Base-by-base conservation (phyloP, 2,329 filamentous ascomycete genomes). In the Epichloe uncinata region DNA sequence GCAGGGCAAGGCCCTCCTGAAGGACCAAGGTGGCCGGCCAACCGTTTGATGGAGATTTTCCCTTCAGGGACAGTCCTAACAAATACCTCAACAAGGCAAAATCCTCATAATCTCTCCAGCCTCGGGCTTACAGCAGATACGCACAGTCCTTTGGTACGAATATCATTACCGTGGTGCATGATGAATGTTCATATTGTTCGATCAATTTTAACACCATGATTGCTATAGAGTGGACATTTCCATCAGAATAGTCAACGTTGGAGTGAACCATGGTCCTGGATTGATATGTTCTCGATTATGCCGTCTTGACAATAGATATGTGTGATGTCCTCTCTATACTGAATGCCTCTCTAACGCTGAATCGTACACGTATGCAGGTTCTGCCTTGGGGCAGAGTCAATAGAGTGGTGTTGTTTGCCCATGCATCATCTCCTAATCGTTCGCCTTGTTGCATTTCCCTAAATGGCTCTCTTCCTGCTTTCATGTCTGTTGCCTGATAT, bases 1-100 rank as follows among this genome's bases (percentile, higher is more conserved):
- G 51, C 61, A 86, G 44, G 82, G 82, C 0, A 76, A 76, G 64
- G 79, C 74, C 22, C 61, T 85, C 60, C 78, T 77, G 11, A n/a
- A 12, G 38, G 12, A 22, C 11, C 38, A 18, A 18, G 16, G 1
- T 18, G 38, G 38, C 16, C 16, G 12, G 41, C 22, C 18, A 12
- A 13, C 20, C 20, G n/a, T 26, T 45, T 36, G 30, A 22, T 9
- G 26, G 8, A 30, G 26, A 30, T 30, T 30, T 3, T 3, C 26
- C 26, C 7, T 30, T 30, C 26, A 9, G 26, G 8, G 26, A 8
- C 26, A 30, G 7, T 30, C 26, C 8, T 30, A 9, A 9, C 26
- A 30, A 30, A 30, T 30, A 30, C 26, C 26, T 30, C 26, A 30
- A 30, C 26, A 30, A 30, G 26, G 26, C 8, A 30, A 30, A 30